Percentiles rank a stretch among this genome's conserved stretches.
These are phyloP conservation scores for Monosporascus sp. DNA, from an alignment of 2,329 filamentous ascomycete species.

Conservation along the genomic window DNA sequence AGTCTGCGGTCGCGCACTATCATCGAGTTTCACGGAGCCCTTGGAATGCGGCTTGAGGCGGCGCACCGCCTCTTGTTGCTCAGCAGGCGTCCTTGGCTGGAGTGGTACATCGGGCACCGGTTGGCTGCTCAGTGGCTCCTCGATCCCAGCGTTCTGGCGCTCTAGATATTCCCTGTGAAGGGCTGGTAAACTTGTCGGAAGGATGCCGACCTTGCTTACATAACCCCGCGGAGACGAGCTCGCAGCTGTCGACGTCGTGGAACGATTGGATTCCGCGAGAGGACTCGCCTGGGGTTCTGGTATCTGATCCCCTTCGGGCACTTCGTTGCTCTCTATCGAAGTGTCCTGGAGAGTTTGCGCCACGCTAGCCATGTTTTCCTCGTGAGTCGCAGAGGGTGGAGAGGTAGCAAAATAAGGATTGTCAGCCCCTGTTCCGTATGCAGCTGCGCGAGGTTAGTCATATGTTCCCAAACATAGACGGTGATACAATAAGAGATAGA, in stretches of 20 bases:
- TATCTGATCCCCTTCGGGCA: constrained; percentile 8
- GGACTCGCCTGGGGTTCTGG: constrained; percentile 39
- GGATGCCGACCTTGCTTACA: constrained; percentile 81
- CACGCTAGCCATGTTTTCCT: constrained; percentile 51
- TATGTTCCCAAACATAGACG: neutral
- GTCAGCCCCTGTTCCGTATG: constrained; percentile 34
- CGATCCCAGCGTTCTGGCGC: constrained; percentile 51
- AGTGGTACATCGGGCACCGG: constrained; percentile 43
- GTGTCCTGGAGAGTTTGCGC: constrained; percentile 42
- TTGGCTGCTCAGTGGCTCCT: constrained; percentile 37
- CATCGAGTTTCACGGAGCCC: constrained; percentile 64
- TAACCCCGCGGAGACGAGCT: constrained; percentile 49
- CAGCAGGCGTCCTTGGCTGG: constrained; percentile 56
- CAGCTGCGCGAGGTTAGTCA: constrained; percentile 36
- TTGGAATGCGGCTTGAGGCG: constrained; percentile 81
- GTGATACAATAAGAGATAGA: neutral
- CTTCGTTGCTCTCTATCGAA: constrained; percentile 8
- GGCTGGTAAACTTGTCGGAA: constrained; percentile 84
- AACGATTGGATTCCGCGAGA: constrained; percentile 50
- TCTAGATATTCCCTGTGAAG: constrained; percentile 92
- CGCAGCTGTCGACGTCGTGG: constrained; percentile 43
- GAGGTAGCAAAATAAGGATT: constrained; percentile 38
- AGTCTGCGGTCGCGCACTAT: constrained; percentile 52
- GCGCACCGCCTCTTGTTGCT: constrained; percentile 75
- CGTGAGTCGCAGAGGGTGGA: constrained; percentile 41